Conservation (phyloP, 768 basidiomycete genomes). For the Pleurotus cornucopiae region DNA sequence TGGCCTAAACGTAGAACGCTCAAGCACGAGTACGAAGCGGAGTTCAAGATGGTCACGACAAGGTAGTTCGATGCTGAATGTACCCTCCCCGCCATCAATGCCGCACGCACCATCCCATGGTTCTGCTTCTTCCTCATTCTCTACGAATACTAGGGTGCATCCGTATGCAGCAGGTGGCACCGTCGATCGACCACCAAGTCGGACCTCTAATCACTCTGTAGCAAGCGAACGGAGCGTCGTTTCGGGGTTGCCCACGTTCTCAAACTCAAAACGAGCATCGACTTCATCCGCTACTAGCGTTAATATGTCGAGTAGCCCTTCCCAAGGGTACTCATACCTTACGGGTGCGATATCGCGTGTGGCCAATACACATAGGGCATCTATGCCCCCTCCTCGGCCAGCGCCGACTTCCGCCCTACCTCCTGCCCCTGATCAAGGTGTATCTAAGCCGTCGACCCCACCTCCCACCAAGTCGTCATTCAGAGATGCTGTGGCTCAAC, state of each 20-base stretch:
- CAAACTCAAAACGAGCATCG: constrained; percentile 54
- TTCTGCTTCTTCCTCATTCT: constrained; percentile 13
- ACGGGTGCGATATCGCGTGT: constrained; percentile 11
- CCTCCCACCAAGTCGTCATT: constrained; percentile 34
- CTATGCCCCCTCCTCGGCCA: constrained; percentile 71
- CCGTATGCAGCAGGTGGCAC: constrained; percentile 22
- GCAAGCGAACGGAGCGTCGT: constrained; percentile 39
- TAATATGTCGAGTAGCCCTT: constrained; percentile 36
- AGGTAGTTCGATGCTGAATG: constrained; percentile 43
- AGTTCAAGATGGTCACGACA: constrained; percentile 52
- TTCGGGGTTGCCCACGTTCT: constrained; percentile 44
- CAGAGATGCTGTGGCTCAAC: constrained; percentile 52
- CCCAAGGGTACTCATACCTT: constrained; percentile 20
- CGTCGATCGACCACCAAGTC: constrained; percentile 29
- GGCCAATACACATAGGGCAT: constrained; percentile 44
- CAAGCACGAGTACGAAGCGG: constrained; percentile 32
- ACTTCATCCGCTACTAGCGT: constrained; percentile 44
- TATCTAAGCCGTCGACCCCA: constrained; percentile 7
- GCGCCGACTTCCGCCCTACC: constrained; percentile 47
- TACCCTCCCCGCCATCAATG: constrained; percentile 53
- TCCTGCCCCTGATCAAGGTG: constrained; percentile 10
- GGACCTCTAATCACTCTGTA: constrained; percentile 29
- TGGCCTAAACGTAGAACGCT: constrained; percentile 25
- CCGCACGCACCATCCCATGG: constrained; percentile 18
- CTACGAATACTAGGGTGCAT: constrained; percentile 17